Percentiles rank a stretch among this genome's conserved stretches.
Evolutionary conservation across 306 rosid genomes (phyloP).

Genomic region (Sphenostylis stenocarpa): DNA sequence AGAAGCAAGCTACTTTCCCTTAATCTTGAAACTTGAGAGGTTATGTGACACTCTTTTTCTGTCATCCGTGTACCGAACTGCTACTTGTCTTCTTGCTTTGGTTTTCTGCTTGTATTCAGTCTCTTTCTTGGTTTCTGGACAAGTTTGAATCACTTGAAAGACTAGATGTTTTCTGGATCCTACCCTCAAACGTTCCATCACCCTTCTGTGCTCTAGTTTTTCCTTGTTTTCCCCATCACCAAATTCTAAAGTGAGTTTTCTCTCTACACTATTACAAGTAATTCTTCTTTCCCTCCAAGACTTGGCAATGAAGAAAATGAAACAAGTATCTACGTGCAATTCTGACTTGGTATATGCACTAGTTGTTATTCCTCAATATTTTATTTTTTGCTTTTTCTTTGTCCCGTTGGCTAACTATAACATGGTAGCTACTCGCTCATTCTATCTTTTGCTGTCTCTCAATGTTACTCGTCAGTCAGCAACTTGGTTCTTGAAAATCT

Average conservation of each 20-base stretch:
- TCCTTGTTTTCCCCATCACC: not conserved
- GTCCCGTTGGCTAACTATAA: not conserved
- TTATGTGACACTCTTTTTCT: slow-evolving; percentile 28
- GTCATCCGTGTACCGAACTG: slow-evolving; percentile 25
- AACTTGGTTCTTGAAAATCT: slow-evolving; percentile 8
- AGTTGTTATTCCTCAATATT: slow-evolving; percentile 12
- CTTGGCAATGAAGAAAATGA: slow-evolving; percentile 18
- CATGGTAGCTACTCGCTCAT: not conserved
- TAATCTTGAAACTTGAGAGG: slow-evolving; percentile 40
- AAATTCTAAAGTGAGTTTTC: slow-evolving; percentile 8
- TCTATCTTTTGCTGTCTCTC: not conserved
- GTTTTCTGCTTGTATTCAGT: slow-evolving; percentile 12
- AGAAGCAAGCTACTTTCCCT: slow-evolving; percentile 35
- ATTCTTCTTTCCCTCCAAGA: slow-evolving; percentile 4
- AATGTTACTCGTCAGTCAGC: not conserved
- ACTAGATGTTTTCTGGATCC: not conserved
- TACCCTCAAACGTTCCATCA: not conserved
- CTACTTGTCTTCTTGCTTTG: slow-evolving; percentile 28
- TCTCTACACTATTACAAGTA: slow-evolving; percentile 20
- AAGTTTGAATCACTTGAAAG: not conserved
- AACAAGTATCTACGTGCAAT: slow-evolving; percentile 35
- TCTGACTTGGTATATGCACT: slow-evolving; percentile 4
- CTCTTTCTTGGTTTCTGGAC: slow-evolving; percentile 30
- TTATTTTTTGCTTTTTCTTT: not conserved
- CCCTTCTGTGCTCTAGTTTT: not conserved